A percentile compares a stretch with the other conserved stretches of the same genome.
Conservation (phyloP, 139 green algal species). For the Asterochloris sp. region DNA sequence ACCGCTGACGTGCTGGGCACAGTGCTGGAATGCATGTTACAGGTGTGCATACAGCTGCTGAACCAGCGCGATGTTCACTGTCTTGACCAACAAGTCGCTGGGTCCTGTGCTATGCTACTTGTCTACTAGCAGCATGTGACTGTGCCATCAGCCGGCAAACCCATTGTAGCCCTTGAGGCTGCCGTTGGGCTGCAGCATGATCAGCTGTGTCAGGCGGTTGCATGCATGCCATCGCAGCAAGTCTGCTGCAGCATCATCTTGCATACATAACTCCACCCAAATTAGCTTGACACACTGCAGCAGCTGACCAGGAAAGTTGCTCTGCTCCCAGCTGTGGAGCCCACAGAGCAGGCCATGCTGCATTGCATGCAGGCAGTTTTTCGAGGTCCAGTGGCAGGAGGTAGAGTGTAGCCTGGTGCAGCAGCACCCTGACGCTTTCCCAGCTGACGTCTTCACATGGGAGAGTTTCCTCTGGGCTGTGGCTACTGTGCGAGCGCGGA, state of each 20-base stretch:
- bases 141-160: no score
- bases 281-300: not conserved
- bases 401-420: slow-evolving; percentile 48
- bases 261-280: not conserved
- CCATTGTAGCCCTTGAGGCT: no score
- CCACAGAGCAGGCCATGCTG: not conserved
- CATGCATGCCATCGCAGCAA: not conserved
- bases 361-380: slow-evolving; percentile 58
- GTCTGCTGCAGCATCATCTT: not conserved
- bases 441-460: slow-evolving; percentile 43
- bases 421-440: slow-evolving; percentile 42
- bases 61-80: no score
- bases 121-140: no score
- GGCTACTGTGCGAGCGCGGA: slow-evolving; percentile 62
- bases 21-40: no score
- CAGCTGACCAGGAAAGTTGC: not conserved
- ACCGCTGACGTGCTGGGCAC: no score
- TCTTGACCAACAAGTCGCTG: no score
- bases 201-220: not conserved
- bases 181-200: no score
- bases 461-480: slow-evolving; percentile 77
- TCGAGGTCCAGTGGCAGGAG: slow-evolving; percentile 46
- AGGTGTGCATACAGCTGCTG: no score
- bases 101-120: no score
- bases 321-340: not conserved